phyloP scores from a whole-genome alignment of 1,284 basidiomycete species.

The Boletus smithii region DNA sequence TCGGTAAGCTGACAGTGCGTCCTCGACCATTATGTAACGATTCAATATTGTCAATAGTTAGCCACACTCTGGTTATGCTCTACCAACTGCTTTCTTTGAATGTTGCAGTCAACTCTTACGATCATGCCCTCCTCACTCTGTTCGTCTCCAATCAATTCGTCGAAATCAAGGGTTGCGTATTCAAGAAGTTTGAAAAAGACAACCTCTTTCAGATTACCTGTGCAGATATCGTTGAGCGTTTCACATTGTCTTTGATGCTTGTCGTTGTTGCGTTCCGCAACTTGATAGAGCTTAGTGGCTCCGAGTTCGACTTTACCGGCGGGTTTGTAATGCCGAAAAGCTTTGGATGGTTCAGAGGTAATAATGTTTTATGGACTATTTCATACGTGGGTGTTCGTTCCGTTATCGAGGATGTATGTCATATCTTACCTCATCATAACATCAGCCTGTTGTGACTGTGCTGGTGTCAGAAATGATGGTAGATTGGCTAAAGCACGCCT shows the following conservation, averaged over 20 bases:
- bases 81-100: constrained; percentile 96
- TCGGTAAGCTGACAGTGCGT: constrained; percentile 50
- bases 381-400: constrained; percentile 65
- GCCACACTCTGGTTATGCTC: constrained; percentile 92
- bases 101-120: constrained; percentile 98
- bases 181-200: constrained; percentile 99
- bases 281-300: constrained; percentile 90
- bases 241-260: constrained; percentile 91
- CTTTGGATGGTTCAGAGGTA: constrained; percentile 79
- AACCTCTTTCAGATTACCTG: constrained; percentile 99
- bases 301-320: constrained; percentile 74
- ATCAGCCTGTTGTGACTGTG: constrained; percentile 87
- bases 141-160: constrained; percentile 98
- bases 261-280: constrained; percentile 91
- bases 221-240: constrained; percentile 98
- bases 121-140: constrained; percentile 91
- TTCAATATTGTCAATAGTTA: constrained; percentile 49
- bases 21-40: not conserved
- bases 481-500: constrained; percentile 99
- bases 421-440: constrained; percentile 3
- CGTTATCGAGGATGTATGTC: not conserved
- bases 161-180: constrained; percentile 98
- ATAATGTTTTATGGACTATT: constrained; percentile 83
- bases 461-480: constrained; percentile 91
- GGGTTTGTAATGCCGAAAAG: constrained; percentile 78